Percentiles rank a stretch among this genome's conserved stretches.
phyloP scores from a whole-genome alignment of 768 basidiomycete species.

The Boletus reticuloceps region DNA sequence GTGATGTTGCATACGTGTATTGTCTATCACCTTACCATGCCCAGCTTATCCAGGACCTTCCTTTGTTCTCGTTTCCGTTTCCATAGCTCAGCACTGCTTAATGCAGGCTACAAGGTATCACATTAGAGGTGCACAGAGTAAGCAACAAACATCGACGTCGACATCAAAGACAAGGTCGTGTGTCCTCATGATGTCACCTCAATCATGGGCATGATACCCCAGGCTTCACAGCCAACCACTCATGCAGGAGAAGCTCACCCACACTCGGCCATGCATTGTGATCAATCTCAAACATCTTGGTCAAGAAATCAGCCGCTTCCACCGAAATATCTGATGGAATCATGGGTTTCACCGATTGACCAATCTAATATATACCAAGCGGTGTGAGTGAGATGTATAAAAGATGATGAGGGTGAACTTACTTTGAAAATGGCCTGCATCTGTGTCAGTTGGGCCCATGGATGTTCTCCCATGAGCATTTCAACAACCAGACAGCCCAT shows the following conservation, averaged over 20 bases:
- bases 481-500: conserved; percentile 94
- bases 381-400: neutral
- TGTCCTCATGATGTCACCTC: conserved; percentile 25
- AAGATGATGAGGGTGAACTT: neutral
- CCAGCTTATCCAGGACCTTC: no score
- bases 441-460: conserved; percentile 93
- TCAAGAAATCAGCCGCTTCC: conserved; percentile 86
- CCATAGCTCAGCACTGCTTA: conserved; percentile 80
- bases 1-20: conserved; percentile 66
- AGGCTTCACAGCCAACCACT: conserved; percentile 56
- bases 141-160: no score
- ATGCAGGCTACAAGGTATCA: conserved; percentile 81
- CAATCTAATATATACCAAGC: conserved; percentile 52
- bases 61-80: neutral
- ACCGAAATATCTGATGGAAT: conserved; percentile 89
- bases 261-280: conserved; percentile 80
- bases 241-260: conserved; percentile 66
- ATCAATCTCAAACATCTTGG: conserved; percentile 82
- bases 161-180: neutral
- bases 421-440: conserved; percentile 99
- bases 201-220: conserved; percentile 23
- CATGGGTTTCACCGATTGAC: conserved; percentile 81
- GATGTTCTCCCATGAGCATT: conserved; percentile 95
- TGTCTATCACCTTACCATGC: neutral
- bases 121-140: conserved; percentile 40